A percentile compares a stretch with the other conserved stretches of the same genome.
These are phyloP conservation scores for Acanthamoeba triangularis DNA, from an alignment of 208 protist genomes.

Conservation along the genomic window DNA sequence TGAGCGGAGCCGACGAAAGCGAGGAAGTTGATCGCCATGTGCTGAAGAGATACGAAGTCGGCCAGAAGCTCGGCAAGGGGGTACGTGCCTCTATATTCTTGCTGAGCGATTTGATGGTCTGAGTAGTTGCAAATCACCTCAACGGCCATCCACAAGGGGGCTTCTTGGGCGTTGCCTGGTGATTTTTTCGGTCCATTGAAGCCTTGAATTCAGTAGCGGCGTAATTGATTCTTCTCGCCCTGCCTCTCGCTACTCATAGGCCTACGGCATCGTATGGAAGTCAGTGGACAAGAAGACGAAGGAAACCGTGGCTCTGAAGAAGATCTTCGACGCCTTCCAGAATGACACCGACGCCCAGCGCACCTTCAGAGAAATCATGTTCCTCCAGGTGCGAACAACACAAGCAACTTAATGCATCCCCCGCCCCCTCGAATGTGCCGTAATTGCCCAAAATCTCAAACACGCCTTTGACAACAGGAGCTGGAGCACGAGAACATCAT, in stretches of 20 bases:
- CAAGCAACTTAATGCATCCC: neutral
- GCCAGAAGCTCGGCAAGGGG: slow-evolving; percentile 96
- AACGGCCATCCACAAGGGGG: neutral
- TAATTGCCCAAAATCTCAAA: neutral
- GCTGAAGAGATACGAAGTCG: slow-evolving; percentile 96
- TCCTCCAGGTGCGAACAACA: slow-evolving; percentile 92
- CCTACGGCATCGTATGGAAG: slow-evolving; percentile 97
- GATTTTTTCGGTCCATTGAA: too few relatives aligned
- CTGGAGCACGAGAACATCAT: slow-evolving; percentile 99
- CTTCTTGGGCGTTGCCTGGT: neutral
- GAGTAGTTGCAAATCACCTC: neutral
- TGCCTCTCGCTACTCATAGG: slow-evolving; percentile 70
- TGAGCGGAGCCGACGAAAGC: slow-evolving; percentile 60
- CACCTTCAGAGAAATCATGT: slow-evolving; percentile 98
- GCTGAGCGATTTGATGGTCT: neutral
- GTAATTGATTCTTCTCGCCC: neutral
- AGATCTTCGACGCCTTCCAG: slow-evolving; percentile 96
- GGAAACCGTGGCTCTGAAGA: slow-evolving; percentile 96
- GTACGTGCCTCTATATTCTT: slow-evolving; percentile 12
- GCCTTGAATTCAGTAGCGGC: too few relatives aligned
- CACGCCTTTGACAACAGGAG: slow-evolving; percentile 70
- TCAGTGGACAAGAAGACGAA: slow-evolving; percentile 95
- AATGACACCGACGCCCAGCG: slow-evolving; percentile 93
- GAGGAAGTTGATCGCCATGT: slow-evolving; percentile 96
- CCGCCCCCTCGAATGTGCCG: neutral